Conservation (phyloP, 2,329 filamentous ascomycete genomes). For the Aphanocladium album region DNA sequence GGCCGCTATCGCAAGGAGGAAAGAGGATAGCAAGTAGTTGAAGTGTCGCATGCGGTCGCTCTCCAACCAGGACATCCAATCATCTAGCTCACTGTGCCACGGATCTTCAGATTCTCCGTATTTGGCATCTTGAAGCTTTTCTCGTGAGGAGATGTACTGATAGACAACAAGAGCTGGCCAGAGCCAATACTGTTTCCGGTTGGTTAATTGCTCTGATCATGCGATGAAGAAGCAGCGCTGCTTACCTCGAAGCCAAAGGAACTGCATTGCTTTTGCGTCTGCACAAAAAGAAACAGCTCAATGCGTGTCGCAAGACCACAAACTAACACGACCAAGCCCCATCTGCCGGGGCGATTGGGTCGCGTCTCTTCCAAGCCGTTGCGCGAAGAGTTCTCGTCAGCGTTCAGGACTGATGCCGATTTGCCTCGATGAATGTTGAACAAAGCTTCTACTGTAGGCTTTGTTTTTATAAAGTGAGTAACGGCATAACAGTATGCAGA, state of each 20-base stretch:
- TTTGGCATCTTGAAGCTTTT: slow-evolving; percentile 33
- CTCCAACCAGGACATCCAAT: slow-evolving; percentile 42
- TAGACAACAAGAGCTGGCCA: slow-evolving; percentile 29
- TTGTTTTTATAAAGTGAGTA: neutral
- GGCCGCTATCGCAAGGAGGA: slow-evolving; percentile 37
- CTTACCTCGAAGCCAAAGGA: slow-evolving; percentile 43
- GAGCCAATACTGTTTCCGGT: slow-evolving; percentile 1
- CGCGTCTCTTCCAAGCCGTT: slow-evolving; percentile 1
- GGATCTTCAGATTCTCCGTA: slow-evolving; percentile 40
- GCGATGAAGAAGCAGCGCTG: neutral
- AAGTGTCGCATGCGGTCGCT: slow-evolving; percentile 34
- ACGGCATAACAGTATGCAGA: neutral
- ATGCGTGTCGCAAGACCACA: slow-evolving; percentile 42
- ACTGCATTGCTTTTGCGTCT: slow-evolving; percentile 46
- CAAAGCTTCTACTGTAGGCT: neutral
- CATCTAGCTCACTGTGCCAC: slow-evolving; percentile 44
- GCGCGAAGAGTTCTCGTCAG: neutral
- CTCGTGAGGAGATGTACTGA: slow-evolving; percentile 40
- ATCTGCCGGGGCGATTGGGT: slow-evolving; percentile 43
- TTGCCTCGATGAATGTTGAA: neutral
- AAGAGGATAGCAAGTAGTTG: slow-evolving; percentile 29
- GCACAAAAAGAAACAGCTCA: slow-evolving; percentile 42
- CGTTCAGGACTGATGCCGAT: neutral
- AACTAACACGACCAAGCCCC: slow-evolving; percentile 40
- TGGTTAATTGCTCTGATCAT: neutral